These are phyloP conservation scores for Scalesia atractyloides DNA, from an alignment of 129 eudicot genomes.

Conservation along the genomic window DNA sequence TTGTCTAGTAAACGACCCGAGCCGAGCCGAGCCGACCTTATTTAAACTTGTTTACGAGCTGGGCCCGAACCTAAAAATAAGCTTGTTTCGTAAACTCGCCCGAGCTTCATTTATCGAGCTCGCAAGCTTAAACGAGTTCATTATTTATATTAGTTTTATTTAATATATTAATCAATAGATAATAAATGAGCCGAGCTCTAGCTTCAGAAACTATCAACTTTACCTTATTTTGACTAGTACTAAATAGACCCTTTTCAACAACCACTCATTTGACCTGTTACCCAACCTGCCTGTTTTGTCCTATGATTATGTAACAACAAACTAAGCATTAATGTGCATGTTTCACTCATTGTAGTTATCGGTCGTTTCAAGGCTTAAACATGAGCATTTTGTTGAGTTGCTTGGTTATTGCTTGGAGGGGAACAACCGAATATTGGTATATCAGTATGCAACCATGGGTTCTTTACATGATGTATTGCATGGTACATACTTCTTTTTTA, in stretches of 20 bases:
- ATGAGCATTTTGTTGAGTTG: conserved; percentile 68
- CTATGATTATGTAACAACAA: not conserved
- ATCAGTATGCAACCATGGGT: conserved; percentile 90
- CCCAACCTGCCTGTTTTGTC: not conserved
- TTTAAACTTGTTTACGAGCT: no score
- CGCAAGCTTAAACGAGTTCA: no score
- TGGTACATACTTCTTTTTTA: conserved; percentile 42
- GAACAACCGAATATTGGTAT: conserved; percentile 70
- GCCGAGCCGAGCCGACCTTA: no score
- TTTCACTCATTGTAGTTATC: conserved; percentile 58
- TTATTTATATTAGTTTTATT: no score
- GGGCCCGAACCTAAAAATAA: no score
- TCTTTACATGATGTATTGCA: conserved; percentile 92
- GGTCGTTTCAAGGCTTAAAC: conserved; percentile 70
- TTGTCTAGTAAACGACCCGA: no score
- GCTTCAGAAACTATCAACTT: no score
- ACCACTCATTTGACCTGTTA: not conserved
- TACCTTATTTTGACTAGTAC: not conserved
- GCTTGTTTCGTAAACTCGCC: no score
- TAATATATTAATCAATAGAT: no score
- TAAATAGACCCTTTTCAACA: not conserved
- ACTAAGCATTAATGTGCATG: conserved; percentile 1
- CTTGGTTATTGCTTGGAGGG: conserved; percentile 82
- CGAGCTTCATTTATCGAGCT: no score
- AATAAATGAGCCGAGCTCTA: no score